Percentiles rank a stretch among this genome's conserved stretches.
phyloP scores from a whole-genome alignment of 345 rosid genomes.

The Mercurialis annua region DNA sequence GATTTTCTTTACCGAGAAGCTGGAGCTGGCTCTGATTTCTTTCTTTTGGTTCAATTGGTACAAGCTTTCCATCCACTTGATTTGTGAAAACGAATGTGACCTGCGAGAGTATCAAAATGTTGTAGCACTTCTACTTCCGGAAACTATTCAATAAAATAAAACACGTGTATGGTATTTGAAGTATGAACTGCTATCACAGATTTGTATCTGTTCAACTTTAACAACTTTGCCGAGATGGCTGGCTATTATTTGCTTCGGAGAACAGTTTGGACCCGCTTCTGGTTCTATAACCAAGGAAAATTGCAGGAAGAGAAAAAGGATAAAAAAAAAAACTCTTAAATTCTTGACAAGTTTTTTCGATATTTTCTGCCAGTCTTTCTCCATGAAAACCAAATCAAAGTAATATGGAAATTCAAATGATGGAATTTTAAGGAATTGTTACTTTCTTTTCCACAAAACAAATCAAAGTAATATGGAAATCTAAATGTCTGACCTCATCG shows the following conservation, averaged over 20 bases:
- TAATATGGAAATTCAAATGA: constrained; percentile 7
- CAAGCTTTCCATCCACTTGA: constrained; percentile 91
- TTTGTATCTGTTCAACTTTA: neutral
- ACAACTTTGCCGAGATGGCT: too few species aligned
- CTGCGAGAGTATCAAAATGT: constrained; percentile 38
- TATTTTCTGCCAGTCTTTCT: neutral
- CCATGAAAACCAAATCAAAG: neutral
- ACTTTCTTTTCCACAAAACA: neutral
- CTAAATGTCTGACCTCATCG: constrained; percentile 55
- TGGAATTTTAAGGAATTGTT: too few species aligned
- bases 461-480: constrained; percentile 6
- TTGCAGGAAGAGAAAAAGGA: too few species aligned
- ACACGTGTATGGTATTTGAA: neutral
- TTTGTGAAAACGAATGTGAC: constrained; percentile 84
- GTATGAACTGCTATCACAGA: neutral
- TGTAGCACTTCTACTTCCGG: neutral
- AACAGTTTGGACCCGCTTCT: too few species aligned
- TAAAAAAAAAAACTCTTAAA: too few species aligned
- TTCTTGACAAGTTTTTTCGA: neutral
- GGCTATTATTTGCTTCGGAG: too few species aligned
- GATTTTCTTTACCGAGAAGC: constrained; percentile 27
- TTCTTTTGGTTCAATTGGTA: constrained; percentile 63
- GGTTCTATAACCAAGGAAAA: too few species aligned
- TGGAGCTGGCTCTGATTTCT: constrained; percentile 22
- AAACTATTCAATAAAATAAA: neutral